Base-by-base conservation (phyloP, 371 early-diverging fungal species). In the Phascolomyces articulosus region DNA sequence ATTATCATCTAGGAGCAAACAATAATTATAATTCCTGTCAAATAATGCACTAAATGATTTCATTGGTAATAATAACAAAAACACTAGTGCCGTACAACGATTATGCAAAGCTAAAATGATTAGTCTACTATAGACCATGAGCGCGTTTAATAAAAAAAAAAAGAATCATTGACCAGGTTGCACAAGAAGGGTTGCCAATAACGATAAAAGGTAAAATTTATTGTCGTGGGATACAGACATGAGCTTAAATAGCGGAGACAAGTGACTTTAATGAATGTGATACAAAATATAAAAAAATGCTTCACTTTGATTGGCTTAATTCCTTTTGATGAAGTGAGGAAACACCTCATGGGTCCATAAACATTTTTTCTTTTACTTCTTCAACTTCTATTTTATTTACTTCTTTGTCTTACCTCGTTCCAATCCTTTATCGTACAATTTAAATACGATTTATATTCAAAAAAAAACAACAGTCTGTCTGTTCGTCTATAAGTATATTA, bases 301-400 rank as follows among this genome's bases (percentile, higher is more conserved):
- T 26, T 47, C 27, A 34, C 40, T 55, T 55, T 49, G 49, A 55
- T 60, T 58, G 60, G 64, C 60, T 64, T 64, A 28, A 64, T n/a
- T n/a, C n/a, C n/a, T n/a, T n/a, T n/a, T n/a, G 16, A 44, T 44
- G 26, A 58, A 55, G 16, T 11, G 27, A 41, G 18, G 34, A 34
- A 34, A 2, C 34, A 34, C 34, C 34, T 34, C 34, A 34, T 34
- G 34, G 34, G 34, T 11, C 34, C 27, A n/a, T 26, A 38, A 4
- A 16, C 16, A 44, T 13, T 16, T 16, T 15, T 44, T 44, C 44
- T 16, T 1, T 7, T n/a, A 44, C 44, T 44, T 44, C 44, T 44
- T n/a, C 44, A 44, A 8, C 44, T 44, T 44, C 44, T 44, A 18
- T 44, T n/a, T 18, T 44, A 16, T 2, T 44, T 4, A 44, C 44